Evolutionary conservation across 2,329 filamentous ascomycete genomes (phyloP).

Genomic region (Lachnellula subtilissima): DNA sequence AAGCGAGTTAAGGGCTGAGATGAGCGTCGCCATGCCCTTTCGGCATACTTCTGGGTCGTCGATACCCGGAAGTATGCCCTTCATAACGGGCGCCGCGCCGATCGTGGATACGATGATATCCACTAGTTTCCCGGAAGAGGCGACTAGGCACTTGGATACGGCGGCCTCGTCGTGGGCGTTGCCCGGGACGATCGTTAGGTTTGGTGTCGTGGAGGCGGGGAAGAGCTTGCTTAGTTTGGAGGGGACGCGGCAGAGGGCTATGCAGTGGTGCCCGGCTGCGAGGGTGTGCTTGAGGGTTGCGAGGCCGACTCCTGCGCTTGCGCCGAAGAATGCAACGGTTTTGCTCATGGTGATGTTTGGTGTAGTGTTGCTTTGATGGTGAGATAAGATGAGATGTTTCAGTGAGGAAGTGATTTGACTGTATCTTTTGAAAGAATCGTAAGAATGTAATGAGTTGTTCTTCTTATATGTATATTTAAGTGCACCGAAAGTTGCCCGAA

Average conservation of each 20-base stretch:
- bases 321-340: conserved; percentile 49
- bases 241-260: background rate
- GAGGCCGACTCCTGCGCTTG: conserved; percentile 45
- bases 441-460: too few species aligned
- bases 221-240: conserved; percentile 1
- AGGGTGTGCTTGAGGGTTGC: background rate
- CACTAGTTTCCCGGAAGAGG: background rate
- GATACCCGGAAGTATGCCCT: background rate
- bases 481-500: background rate
- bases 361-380: background rate
- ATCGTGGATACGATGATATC: background rate
- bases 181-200: background rate
- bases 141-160: background rate
- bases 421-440: too few species aligned
- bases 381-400: background rate
- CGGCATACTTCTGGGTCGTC: background rate
- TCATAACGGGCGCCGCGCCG: background rate
- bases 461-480: background rate
- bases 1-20: background rate
- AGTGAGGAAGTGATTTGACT: too few species aligned
- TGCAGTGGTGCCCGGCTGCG: conserved; percentile 36
- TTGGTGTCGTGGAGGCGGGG: background rate
- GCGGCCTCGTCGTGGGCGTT: background rate
- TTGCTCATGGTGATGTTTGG: background rate
- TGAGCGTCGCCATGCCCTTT: background rate